Evolutionary conservation across 495 filamentous ascomycete species (phyloP), one percentile per base, ranked within the genome.

Genomic region (Penicillium nucicola): DNA sequence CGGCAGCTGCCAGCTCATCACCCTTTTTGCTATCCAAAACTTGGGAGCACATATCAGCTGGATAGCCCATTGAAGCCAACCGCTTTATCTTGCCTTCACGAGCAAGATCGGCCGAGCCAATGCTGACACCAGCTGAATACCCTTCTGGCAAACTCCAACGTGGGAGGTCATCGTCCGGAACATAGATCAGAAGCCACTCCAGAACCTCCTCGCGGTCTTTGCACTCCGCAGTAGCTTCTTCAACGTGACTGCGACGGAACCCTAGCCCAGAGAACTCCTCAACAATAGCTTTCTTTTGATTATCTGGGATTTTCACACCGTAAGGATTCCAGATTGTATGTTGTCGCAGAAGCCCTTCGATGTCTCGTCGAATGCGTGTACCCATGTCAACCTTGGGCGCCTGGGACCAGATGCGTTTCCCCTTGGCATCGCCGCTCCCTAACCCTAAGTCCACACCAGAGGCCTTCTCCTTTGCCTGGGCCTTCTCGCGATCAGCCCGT

Each of bases 161-260:
- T 0, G 93, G 93, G 2, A 97, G 70, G 65, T 98, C 93, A 65
- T 97, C 95, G 66, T 98, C 93, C 2, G 93, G 95, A 15, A 98
- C 88, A 68, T 98, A 92, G 25, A 97, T 87, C 17, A 98, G 76
- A 15, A 98, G 81, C 93, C 93, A 98, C 55, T 88, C 86, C 7
- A 98, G 73, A 11, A 89, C 82, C 66, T 97, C 95, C 64, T 97
- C 92, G n/a, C 84, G 78, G 65, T 96, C 90, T 70, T 90, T 95
- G 67, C 90, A 96, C 57, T 89, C 84, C 22, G 79, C 81, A 1
- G 87, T 81, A 8, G 93, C 95, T 69, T 98, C 93, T 62, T 95
- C 86, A 33, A 89, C 79, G 65, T 98, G 93, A 52, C 85, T 91
- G 58, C 81, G 78, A 13, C 93, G 82, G 61, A 98, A 98, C 0